Percentiles rank a stretch among this genome's conserved stretches.
phyloP scores from a whole-genome alignment of 257 asterid species.

The Solanum etuberosum region DNA sequence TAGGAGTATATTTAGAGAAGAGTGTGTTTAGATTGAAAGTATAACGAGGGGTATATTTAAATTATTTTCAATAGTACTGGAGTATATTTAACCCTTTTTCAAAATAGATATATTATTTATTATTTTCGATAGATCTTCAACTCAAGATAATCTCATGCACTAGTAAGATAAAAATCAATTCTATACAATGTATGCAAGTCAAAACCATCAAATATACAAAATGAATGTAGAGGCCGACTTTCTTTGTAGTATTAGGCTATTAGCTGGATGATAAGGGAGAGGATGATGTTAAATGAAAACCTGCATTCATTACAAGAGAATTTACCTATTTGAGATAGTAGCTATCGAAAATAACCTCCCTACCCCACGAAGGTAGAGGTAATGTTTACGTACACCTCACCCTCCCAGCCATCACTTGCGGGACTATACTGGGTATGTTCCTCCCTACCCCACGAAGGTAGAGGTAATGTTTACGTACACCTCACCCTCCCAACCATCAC shows the following conservation, averaged over 20 bases:
- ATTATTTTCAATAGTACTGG: too few species aligned
- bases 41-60: too few species aligned
- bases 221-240: slow-evolving; percentile 69
- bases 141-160: neutral
- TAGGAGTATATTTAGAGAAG: neutral
- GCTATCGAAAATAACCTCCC: neutral
- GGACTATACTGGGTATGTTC: neutral
- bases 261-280: slow-evolving; percentile 9
- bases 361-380: neutral
- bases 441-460: too few species aligned
- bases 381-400: neutral
- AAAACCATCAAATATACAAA: neutral
- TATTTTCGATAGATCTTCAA: neutral
- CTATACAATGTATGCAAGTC: neutral
- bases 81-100: neutral
- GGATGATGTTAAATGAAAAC: neutral
- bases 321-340: neutral
- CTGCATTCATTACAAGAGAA: neutral
- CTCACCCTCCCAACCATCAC: neutral
- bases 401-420: neutral
- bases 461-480: too few species aligned
- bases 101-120: too few species aligned
- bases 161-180: neutral
- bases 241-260: slow-evolving; percentile 41
- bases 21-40: neutral